Base-by-base conservation (phyloP, 768 basidiomycete species). In the Cystofilobasidium macerans region DNA sequence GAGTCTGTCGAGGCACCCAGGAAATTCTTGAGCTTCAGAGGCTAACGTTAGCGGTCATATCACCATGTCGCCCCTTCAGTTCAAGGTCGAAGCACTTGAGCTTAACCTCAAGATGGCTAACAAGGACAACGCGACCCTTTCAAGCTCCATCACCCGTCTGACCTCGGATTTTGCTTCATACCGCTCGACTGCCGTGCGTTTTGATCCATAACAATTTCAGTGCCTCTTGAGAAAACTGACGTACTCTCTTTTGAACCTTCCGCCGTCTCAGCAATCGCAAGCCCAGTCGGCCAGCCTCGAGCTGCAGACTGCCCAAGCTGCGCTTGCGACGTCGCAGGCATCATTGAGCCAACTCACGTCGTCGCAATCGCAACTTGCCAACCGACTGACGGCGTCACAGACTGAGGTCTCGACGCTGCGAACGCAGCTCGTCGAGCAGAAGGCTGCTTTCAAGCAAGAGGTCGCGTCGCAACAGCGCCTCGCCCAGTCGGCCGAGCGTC, bases 91-190 rank as follows among this genome's bases (percentile, higher is more conserved):
- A 65, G 84, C 89, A 1, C 80, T 89, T 18, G 80, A 84, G 6
- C 89, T 92, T 76, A 89, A 93, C 76, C 79, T 93, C 9, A 76
- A 85, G 67, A 82, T 91, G 5, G 80, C 88, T 5, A 84, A 86
- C 75, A 79, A 82, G 0, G 91, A 95, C 76, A 82, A 82, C 20
- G 82, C 88, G 64, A 86, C 88, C 56, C 79, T 82, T 28, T 84
- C 82, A 69, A 75, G 79, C 22, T 88, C 92, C 71, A 82, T 92
- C 60, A 77, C 79, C 3, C 75, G 81, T 64, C 87, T 89, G 75
- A 83, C 85, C 7, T 88, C 91, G 65, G 86, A 92, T 71, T 92
- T 85, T 70, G 82, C 87, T 8, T 87, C 83, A 72, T 89, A 89
- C 74, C 82, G 91, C 60, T 86, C 67, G 20, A 68, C 56, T 18